These are phyloP conservation scores for Cyberlindnera maritima DNA, from an alignment of 805 yeast species.

Conservation along the genomic window DNA sequence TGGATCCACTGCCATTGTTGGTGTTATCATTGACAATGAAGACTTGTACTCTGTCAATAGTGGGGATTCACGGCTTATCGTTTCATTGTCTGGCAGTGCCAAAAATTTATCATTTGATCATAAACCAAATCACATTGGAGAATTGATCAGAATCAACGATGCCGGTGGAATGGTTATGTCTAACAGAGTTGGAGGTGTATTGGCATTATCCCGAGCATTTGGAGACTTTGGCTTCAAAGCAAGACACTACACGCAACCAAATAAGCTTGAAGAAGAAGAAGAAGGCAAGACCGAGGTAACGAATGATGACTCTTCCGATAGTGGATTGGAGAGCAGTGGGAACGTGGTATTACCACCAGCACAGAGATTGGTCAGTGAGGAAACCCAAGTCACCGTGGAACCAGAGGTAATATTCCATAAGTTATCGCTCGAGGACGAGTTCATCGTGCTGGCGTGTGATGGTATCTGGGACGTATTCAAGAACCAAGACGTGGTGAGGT, in stretches of 20 bases:
- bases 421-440: conserved; percentile 51
- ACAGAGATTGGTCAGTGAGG: conserved; percentile 29
- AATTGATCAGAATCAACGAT: conserved; percentile 81
- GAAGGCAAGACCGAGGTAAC: background rate
- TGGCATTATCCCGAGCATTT: conserved; percentile 90
- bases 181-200: conserved; percentile 93
- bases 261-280: conserved; percentile 28
- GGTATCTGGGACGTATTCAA: conserved; percentile 79
- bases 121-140: conserved; percentile 95
- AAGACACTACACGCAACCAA: conserved; percentile 28
- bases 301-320: conserved; percentile 19
- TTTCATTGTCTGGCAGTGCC: conserved; percentile 47
- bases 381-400: conserved; percentile 75
- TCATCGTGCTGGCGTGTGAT: conserved; percentile 73
- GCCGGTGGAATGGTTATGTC: conserved; percentile 94
- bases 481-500: conserved; percentile 49
- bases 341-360: background rate
- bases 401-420: conserved; percentile 69
- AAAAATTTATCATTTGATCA: conserved; percentile 74
- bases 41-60: conserved; percentile 61
- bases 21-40: conserved; percentile 40
- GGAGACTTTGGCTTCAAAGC: conserved; percentile 63
- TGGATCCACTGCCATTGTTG: conserved; percentile 54
- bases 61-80: conserved; percentile 72
- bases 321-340: conserved; percentile 37